Evolutionary conservation across 495 filamentous ascomycete genomes (phyloP).

Genomic region (Talaromyces trachyspermus): DNA sequence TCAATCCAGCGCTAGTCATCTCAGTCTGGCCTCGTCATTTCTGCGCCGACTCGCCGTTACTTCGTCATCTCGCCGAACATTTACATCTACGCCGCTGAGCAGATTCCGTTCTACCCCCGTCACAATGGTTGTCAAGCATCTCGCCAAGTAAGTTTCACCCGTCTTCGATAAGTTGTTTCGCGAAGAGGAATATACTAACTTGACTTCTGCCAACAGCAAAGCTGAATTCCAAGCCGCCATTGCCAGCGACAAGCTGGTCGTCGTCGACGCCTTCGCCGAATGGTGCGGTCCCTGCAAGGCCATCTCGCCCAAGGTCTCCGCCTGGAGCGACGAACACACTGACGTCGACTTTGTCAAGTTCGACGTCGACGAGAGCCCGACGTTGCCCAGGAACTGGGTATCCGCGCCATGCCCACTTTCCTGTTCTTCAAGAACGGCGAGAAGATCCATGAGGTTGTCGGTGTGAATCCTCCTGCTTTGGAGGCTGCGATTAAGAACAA

Average conservation of each 20-base stretch:
- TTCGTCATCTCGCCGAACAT: slow-evolving; percentile 22
- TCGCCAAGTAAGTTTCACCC: slow-evolving; percentile 32
- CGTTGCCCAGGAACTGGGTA: slow-evolving; percentile 68
- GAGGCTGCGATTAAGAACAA: slow-evolving; percentile 39
- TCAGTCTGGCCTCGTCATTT: slow-evolving; percentile 11
- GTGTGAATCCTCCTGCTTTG: slow-evolving; percentile 67
- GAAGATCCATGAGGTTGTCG: slow-evolving; percentile 57
- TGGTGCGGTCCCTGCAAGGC: slow-evolving; percentile 97
- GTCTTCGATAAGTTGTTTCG: not conserved
- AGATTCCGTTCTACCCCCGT: slow-evolving; percentile 40
- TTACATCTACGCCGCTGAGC: slow-evolving; percentile 23
- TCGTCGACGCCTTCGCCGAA: slow-evolving; percentile 80
- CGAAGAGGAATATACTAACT: slow-evolving; percentile 11
- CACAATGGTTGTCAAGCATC: slow-evolving; percentile 52
- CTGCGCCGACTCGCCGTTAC: slow-evolving; percentile 14
- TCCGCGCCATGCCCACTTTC: slow-evolving; percentile 97
- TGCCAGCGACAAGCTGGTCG: slow-evolving; percentile 40
- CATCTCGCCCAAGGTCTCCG: slow-evolving; percentile 67
- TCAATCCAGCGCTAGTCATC: slow-evolving; percentile 1
- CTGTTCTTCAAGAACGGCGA: slow-evolving; percentile 73
- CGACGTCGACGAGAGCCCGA: slow-evolving; percentile 80
- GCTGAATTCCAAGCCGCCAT: slow-evolving; percentile 54
- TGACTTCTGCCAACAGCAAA: slow-evolving; percentile 36
- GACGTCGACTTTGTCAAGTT: slow-evolving; percentile 77
- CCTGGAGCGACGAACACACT: slow-evolving; percentile 50